A percentile compares a stretch with the other conserved stretches of the same genome.
phyloP scores from a whole-genome alignment of 768 basidiomycete species.

The Termitomyces sp. region DNA sequence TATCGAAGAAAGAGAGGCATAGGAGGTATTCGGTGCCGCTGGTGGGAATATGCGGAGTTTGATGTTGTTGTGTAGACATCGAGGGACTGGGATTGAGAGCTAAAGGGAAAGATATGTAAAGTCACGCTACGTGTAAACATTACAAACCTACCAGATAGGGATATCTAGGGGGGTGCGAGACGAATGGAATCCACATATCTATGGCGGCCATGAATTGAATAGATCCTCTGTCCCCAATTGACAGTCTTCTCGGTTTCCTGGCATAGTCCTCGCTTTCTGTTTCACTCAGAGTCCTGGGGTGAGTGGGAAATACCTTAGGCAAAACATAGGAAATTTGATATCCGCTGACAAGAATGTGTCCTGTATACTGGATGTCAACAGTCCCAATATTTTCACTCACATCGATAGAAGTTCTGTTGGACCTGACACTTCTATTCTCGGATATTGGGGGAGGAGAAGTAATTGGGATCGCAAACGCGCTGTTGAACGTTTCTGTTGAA shows the following conservation, averaged over 20 bases:
- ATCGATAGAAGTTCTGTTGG: conserved; percentile 25
- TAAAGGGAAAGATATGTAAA: conserved; percentile 19
- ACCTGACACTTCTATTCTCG: conserved; percentile 27
- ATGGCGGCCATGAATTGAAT: conserved; percentile 80
- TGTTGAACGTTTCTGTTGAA: conserved; percentile 52
- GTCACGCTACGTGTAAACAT: not conserved
- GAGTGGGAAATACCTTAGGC: conserved; percentile 55
- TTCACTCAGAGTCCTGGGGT: conserved; percentile 18
- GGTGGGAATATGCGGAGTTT: conserved; percentile 72
- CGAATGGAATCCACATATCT: conserved; percentile 68
- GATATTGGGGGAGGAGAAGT: conserved; percentile 24
- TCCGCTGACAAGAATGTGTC: conserved; percentile 69
- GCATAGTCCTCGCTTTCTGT: conserved; percentile 22
- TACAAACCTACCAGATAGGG: conserved; percentile 60
- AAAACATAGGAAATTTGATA: conserved; percentile 75
- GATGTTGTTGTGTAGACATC: conserved; percentile 73
- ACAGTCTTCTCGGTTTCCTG: conserved; percentile 40
- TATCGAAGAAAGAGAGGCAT: conserved; percentile 70
- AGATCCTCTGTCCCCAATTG: conserved; percentile 52
- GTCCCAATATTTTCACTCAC: conserved; percentile 28
- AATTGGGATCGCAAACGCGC: conserved; percentile 39
- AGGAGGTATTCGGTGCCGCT: conserved; percentile 43
- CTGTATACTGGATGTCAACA: conserved; percentile 64
- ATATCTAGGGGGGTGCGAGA: conserved; percentile 59
- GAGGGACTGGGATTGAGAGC: conserved; percentile 74